A percentile compares a stretch with the other conserved stretches of the same genome.
Evolutionary conservation across 2,329 filamentous ascomycete species (phyloP).

Genomic region (Cryphonectria radicalis): DNA sequence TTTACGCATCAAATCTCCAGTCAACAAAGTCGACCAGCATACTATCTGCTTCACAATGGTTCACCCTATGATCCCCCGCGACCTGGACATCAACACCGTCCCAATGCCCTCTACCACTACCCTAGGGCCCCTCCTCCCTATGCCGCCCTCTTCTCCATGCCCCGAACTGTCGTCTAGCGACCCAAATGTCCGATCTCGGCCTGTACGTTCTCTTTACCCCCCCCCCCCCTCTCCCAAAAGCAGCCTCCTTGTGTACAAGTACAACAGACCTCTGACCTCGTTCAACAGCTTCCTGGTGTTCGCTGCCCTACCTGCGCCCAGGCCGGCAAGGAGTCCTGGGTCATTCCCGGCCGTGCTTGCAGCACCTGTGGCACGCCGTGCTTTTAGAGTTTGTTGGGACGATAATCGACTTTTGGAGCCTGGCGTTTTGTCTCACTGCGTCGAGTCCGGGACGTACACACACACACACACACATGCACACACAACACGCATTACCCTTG

Average conservation of each 20-base stretch:
- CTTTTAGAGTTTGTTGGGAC: conserved; percentile 32
- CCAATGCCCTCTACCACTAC: background rate
- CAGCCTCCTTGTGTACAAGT: background rate
- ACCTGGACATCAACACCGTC: conserved; percentile 23
- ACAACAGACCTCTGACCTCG: conserved; percentile 2
- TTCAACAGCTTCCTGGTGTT: conserved; percentile 50
- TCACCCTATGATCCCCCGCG: conserved; percentile 26
- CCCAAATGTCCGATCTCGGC: conserved; percentile 29
- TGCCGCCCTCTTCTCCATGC: conserved; percentile 16
- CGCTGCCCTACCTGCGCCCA: conserved; percentile 56
- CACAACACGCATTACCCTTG: background rate
- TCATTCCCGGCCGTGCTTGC: conserved; percentile 57
- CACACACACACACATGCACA: too few relatives aligned
- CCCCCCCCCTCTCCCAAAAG: background rate
- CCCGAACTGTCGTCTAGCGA: conserved; percentile 25
- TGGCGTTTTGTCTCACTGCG: background rate
- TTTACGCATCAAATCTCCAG: background rate
- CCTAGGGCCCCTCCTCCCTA: conserved; percentile 5
- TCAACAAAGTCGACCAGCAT: background rate
- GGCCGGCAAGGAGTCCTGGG: conserved; percentile 58
- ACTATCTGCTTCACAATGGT: conserved; percentile 22
- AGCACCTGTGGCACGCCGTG: conserved; percentile 54
- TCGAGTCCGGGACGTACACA: background rate
- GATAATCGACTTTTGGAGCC: conserved; percentile 10
- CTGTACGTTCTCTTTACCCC: conserved; percentile 24